Conservation (phyloP, 2,329 filamentous ascomycete genomes). For the Nemania sp. region DNA sequence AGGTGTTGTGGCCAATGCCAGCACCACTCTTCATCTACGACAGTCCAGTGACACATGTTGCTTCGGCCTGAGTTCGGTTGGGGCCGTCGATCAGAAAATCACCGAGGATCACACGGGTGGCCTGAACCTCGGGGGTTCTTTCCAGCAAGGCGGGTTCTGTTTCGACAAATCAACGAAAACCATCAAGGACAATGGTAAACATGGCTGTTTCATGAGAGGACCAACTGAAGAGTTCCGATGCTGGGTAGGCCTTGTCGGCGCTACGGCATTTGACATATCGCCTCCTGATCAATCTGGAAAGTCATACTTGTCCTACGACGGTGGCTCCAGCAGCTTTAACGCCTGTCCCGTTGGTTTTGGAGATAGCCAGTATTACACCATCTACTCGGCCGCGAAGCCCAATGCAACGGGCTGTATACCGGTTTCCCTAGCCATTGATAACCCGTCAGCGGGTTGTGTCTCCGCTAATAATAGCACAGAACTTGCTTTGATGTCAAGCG, state of each 20-base stretch:
- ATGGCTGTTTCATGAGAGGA: slow-evolving; percentile 48
- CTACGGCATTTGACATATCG: slow-evolving; percentile 44
- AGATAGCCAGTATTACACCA: slow-evolving; percentile 41
- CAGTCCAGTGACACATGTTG: slow-evolving; percentile 43
- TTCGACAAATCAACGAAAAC: slow-evolving; percentile 43
- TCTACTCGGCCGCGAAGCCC: slow-evolving; percentile 44
- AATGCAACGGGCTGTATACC: slow-evolving; percentile 42
- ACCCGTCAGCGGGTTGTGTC: slow-evolving; percentile 39
- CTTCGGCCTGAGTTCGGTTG: slow-evolving; percentile 47
- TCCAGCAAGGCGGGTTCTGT: slow-evolving; percentile 48
- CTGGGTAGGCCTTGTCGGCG: slow-evolving; percentile 43
- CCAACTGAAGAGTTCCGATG: slow-evolving; percentile 47
- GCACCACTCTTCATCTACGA: slow-evolving; percentile 34
- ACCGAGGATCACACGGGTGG: slow-evolving; percentile 46
- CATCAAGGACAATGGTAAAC: slow-evolving; percentile 44
- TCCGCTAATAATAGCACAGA: slow-evolving; percentile 26
- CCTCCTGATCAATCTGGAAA: slow-evolving; percentile 34
- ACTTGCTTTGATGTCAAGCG: background rate
- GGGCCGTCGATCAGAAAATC: slow-evolving; percentile 43
- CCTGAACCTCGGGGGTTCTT: slow-evolving; percentile 45
- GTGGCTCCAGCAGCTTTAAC: slow-evolving; percentile 42
- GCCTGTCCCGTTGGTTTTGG: slow-evolving; percentile 45
- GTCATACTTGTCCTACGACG: slow-evolving; percentile 46
- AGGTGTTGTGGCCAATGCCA: slow-evolving; percentile 27
- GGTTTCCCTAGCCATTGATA: slow-evolving; percentile 43